Evolutionary conservation across 2,329 filamentous ascomycete genomes (phyloP).

Genomic region (Moelleriella libera): DNA sequence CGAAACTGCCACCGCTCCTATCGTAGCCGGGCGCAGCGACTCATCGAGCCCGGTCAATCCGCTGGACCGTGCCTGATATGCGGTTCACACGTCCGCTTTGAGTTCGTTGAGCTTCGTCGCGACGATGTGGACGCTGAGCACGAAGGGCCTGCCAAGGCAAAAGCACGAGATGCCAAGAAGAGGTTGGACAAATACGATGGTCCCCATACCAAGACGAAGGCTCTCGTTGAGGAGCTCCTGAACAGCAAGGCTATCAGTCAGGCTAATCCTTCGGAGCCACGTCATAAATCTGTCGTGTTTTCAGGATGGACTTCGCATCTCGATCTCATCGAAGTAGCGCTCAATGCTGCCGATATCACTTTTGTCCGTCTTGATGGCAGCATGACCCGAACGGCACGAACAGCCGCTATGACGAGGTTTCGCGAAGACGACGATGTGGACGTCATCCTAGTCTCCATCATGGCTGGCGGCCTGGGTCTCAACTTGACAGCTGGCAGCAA

Average conservation of each 20-base stretch:
- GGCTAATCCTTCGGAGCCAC: conserved; percentile 47
- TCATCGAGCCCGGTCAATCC: conserved; percentile 20
- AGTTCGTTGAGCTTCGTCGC: conserved; percentile 55
- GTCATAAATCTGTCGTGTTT: conserved; percentile 88
- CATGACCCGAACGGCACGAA: conserved; percentile 65
- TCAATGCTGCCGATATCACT: conserved; percentile 50
- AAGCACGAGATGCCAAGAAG: conserved; percentile 29
- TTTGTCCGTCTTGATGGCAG: conserved; percentile 81
- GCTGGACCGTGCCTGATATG: conserved; percentile 55
- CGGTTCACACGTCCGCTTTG: conserved; percentile 44
- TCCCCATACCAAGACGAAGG: conserved; percentile 83
- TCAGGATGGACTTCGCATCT: conserved; percentile 93
- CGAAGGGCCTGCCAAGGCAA: conserved; percentile 30
- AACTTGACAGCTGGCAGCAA: conserved; percentile 77
- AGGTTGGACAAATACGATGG: conserved; percentile 57
- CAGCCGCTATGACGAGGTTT: conserved; percentile 63
- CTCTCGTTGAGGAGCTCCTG: conserved; percentile 62
- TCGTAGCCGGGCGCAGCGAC: conserved; percentile 33
- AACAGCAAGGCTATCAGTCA: conserved; percentile 49
- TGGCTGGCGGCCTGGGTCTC: conserved; percentile 79
- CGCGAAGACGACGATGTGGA: conserved; percentile 55
- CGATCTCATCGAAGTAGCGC: conserved; percentile 76
- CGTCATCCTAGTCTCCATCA: conserved; percentile 84
- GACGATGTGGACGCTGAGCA: conserved; percentile 43
- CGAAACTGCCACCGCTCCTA: conserved; percentile 53